Evolutionary conservation across 2,329 filamentous ascomycete genomes (phyloP), one percentile per base, ranked within the genome.

Genomic region (Paracoccidioides lutzii): DNA sequence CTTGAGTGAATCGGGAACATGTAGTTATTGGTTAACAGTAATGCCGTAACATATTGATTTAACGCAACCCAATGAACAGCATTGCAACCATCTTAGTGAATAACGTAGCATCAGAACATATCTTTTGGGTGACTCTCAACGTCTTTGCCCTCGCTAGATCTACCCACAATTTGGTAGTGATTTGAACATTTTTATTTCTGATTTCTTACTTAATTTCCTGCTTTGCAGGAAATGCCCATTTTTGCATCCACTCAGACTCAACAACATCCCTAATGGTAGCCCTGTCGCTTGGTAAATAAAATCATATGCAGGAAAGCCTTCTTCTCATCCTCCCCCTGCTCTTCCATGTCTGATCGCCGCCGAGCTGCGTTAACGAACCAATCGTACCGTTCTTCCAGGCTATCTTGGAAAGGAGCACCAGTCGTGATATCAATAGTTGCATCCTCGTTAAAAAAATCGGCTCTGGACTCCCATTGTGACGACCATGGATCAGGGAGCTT

Each of bases 221-320:
- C 15, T 57, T 59, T 3, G 54, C 52, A 53, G 54, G 54, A 48
- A 59, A 52, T 3, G n/a, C 58, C 58, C 56, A 59, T 58, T 55
- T 58, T 48, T 58, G 58, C 55, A 59, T 59, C 58, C 58, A 59
- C 46, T 59, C 56, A 32, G 56, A 59, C 37, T 56, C 54, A 58
- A 58, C 51, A 43, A 57, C 51, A 44, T 59, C 56, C 41, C 55
- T 51, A 50, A 59, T 59, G 22, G 54, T 59, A 49, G 56, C 44
- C 56, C 58, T 56, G n/a, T 58, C 37, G 3, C 52, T 46, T 33
- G 58, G 55, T 49, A 48, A 33, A 53, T 59, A 59, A 5, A 55
- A 56, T 56, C 58, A 58, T 59, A 50, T 56, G 50, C 22, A 58
- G 56, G 40, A 59, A 58, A 52, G 56, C 56, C 44, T 40, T 58